Evolutionary conservation across 2,329 filamentous ascomycete genomes (phyloP).

Genomic region (Aspergillus luchuensis): DNA sequence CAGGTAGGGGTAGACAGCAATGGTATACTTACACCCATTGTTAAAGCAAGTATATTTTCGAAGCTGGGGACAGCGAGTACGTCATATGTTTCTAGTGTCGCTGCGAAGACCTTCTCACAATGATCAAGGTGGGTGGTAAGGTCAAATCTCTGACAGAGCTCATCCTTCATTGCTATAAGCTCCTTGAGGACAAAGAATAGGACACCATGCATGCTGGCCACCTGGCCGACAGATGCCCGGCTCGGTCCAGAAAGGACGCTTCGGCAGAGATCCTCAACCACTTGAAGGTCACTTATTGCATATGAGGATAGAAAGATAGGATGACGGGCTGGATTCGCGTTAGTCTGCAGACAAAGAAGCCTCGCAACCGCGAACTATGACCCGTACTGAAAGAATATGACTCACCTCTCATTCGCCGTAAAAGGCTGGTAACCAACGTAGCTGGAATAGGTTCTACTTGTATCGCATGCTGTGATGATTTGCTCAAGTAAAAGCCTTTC

Average conservation of each 20-base stretch:
- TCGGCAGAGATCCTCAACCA: neutral
- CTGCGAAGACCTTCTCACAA: slow-evolving; percentile 2
- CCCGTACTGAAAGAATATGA: too few species aligned
- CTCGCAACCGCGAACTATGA: neutral
- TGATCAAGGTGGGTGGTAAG: neutral
- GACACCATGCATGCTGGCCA: slow-evolving; percentile 6
- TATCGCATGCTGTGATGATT: neutral
- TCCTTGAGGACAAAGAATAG: slow-evolving; percentile 9
- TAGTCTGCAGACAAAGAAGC: too few species aligned
- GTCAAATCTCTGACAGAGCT: slow-evolving; percentile 6
- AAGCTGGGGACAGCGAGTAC: slow-evolving; percentile 10
- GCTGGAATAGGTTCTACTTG: neutral
- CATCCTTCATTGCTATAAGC: slow-evolving; percentile 1
- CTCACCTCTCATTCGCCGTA: slow-evolving; percentile 3
- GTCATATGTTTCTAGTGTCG: slow-evolving; percentile 8
- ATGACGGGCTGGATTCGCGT: neutral
- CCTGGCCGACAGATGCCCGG: neutral
- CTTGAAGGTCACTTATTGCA: neutral
- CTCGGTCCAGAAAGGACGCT: neutral
- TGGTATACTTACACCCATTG: slow-evolving; percentile 4
- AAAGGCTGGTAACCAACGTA: neutral
- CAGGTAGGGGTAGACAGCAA: too few species aligned
- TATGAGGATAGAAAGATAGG: slow-evolving; percentile 9
- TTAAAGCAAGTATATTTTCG: slow-evolving; percentile 7
- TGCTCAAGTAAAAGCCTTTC: neutral